Conservation (phyloP, 352 stramenopile species). For the Phytophthora idaei region DNA sequence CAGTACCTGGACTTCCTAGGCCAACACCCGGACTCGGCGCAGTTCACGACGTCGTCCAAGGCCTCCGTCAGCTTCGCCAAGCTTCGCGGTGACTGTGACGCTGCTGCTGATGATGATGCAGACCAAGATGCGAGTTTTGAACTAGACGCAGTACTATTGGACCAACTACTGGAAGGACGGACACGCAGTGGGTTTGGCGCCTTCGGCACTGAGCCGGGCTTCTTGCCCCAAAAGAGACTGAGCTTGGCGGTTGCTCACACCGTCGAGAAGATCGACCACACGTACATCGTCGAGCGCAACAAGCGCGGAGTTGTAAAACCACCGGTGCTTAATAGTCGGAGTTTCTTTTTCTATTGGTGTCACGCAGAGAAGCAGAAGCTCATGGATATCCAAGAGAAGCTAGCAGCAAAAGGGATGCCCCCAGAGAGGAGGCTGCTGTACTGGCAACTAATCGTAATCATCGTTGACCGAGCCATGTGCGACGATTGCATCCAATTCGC, state of each 20-base stretch:
- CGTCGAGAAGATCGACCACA: conserved; percentile 65
- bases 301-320: conserved; percentile 46
- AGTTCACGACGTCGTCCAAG: conserved; percentile 62
- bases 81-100: conserved; percentile 3
- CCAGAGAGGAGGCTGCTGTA: conserved; percentile 20
- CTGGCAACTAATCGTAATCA: conserved; percentile 61
- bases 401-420: conserved; percentile 23
- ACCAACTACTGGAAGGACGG: conserved; percentile 40
- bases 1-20: conserved; percentile 73
- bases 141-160: conserved; percentile 35
- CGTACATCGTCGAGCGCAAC: conserved; percentile 69
- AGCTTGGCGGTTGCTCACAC: conserved; percentile 62
- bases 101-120: neutral
- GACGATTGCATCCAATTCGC: conserved; percentile 76
- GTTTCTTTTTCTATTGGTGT: conserved; percentile 89
- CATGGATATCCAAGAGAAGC: conserved; percentile 73
- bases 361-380: conserved; percentile 89
- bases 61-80: conserved; percentile 59
- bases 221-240: conserved; percentile 67
- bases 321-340: conserved; percentile 77
- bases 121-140: neutral
- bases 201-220: conserved; percentile 63
- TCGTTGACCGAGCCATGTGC: conserved; percentile 81
- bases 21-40: conserved; percentile 43
- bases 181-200: conserved; percentile 79